Percentiles rank a stretch among this genome's conserved stretches.
Evolutionary conservation across 352 stramenopile genomes (phyloP).

Genomic region (Phytophthora pistaciae): DNA sequence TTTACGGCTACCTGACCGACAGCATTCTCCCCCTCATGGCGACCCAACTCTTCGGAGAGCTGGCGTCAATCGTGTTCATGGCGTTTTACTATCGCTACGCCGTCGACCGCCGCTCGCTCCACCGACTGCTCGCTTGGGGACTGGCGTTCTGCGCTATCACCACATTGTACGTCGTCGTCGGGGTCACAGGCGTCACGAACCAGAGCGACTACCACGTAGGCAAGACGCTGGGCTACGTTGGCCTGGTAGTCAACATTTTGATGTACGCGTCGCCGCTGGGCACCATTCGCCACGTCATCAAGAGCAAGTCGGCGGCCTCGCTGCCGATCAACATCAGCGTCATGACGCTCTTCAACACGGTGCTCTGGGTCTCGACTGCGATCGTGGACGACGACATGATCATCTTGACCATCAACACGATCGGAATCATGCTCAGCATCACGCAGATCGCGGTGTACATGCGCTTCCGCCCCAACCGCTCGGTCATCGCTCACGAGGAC

Average conservation of each 20-base stretch:
- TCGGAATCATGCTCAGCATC: slow-evolving; percentile 25
- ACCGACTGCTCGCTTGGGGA: slow-evolving; percentile 9
- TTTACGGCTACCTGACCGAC: slow-evolving; percentile 36
- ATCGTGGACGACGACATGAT: slow-evolving; percentile 35
- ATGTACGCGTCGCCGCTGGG: slow-evolving; percentile 40
- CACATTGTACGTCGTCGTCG: slow-evolving; percentile 44
- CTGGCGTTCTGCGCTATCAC: slow-evolving; percentile 11
- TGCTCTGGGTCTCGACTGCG: slow-evolving; percentile 22
- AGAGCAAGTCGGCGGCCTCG: slow-evolving; percentile 27
- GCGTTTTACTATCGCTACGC: slow-evolving; percentile 24
- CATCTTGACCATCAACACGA: slow-evolving; percentile 29
- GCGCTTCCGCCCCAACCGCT: slow-evolving; percentile 11
- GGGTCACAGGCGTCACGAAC: slow-evolving; percentile 32
- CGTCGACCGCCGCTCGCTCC: slow-evolving; percentile 8
- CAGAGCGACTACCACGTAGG: slow-evolving; percentile 36
- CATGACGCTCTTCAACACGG: slow-evolving; percentile 28
- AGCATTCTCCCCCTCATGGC: slow-evolving; percentile 35
- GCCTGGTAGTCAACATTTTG: slow-evolving; percentile 28
- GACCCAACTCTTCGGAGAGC: slow-evolving; percentile 25
- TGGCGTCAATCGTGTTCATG: slow-evolving; percentile 24
- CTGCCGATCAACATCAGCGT: slow-evolving; percentile 33
- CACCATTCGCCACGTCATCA: slow-evolving; percentile 28
- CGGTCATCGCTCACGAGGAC: slow-evolving; percentile 10
- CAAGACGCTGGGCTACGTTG: slow-evolving; percentile 39
- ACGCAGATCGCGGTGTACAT: slow-evolving; percentile 31